These are phyloP conservation scores for Sechiopsis laciniata DNA, from an alignment of 306 rosid species.

Conservation along the genomic window DNA sequence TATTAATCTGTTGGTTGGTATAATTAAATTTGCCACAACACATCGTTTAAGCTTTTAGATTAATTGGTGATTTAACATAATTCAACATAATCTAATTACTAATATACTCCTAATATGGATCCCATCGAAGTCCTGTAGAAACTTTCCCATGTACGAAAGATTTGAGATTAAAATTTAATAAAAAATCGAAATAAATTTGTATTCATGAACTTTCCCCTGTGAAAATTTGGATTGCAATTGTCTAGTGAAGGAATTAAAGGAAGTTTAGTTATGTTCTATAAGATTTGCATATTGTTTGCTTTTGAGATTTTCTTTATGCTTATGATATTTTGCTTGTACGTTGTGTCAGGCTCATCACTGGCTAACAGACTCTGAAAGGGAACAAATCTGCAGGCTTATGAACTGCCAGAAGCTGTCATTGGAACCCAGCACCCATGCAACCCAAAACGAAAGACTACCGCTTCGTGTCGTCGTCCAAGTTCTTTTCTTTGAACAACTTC, in stretches of 20 bases:
- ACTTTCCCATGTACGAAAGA: too few relatives aligned
- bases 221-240: too few relatives aligned
- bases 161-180: too few relatives aligned
- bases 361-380: constrained; percentile 80
- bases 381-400: constrained; percentile 73
- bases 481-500: constrained; percentile 81
- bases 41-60: too few relatives aligned
- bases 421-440: constrained; percentile 94
- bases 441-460: constrained; percentile 85
- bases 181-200: too few relatives aligned
- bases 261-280: neutral
- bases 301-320: neutral
- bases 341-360: constrained; percentile 65
- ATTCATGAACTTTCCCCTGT: too few relatives aligned
- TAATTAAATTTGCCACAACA: too few relatives aligned
- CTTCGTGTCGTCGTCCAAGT: constrained; percentile 82
- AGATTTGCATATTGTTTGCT: neutral
- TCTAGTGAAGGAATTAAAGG: neutral
- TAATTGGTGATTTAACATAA: too few relatives aligned
- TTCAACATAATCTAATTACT: too few relatives aligned
- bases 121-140: too few relatives aligned
- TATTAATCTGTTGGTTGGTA: too few relatives aligned
- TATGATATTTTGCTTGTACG: constrained; percentile 3
- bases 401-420: constrained; percentile 89
- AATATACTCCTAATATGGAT: too few relatives aligned